Base-by-base conservation (phyloP, 208 protist genomes). In the Trypanosoma platydactyli region DNA sequence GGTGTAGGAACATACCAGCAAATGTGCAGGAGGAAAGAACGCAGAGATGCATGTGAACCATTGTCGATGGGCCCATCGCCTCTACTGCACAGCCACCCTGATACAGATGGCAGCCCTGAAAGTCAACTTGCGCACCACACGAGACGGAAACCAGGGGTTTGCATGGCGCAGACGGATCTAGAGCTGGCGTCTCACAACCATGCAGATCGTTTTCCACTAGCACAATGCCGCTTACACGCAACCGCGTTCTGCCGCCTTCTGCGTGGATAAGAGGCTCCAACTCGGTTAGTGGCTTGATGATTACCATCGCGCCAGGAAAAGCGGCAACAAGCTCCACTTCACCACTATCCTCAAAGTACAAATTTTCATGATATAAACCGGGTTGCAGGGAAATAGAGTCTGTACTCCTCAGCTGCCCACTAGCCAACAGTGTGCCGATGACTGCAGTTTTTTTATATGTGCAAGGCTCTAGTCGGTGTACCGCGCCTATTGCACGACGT, bases 61-160 rank as follows among this genome's bases (percentile, higher is more conserved):
- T 65, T 22, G 86, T 86, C 30, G 62, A 41, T 1, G 9, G 27
- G 1, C 75, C 83, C 1, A 55, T 52, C 1, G 66, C 81, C 13
- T 82, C 68, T 41, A 91, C 61, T 25, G 73, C 85, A 9, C 75
- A 80, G 40, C 65, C 72, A 30, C 83, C 79, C 38, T 70, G 54
- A 64, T 89, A 92, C 18, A 92, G 75, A 57, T 92, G 86, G 51
- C 81, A 83, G 6, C 80, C 86, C 24, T 80, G 73, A 20, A 84
- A 73, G 33, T 38, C 41, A 30, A 85, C 66, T 27, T 40, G 40
- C 7, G 86, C 82, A 0, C 75, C 82, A 62, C 70, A 67, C 6
- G 54, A 22, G 35, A 77, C 74, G 13, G 65, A 38, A 52, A 86
- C 70, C 51, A 91, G 60, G 41, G 73, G 77, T 54, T 33, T 61